Evolutionary conservation across 2,329 filamentous ascomycete genomes (phyloP).

Genomic region (Oidium heveae): DNA sequence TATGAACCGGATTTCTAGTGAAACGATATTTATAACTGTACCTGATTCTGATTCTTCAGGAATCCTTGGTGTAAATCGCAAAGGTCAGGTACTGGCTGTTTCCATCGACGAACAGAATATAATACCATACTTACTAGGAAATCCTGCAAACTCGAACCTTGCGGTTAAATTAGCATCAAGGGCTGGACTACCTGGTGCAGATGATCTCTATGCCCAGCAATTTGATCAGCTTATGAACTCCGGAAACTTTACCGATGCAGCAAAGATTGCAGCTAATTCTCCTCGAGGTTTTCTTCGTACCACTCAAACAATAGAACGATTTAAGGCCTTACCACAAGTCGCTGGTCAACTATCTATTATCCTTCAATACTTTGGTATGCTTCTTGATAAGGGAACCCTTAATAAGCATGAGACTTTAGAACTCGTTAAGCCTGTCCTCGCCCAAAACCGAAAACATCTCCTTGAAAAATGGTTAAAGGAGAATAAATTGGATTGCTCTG

Average conservation of each 20-base stretch:
- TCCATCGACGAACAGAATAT: slow-evolving; percentile 78
- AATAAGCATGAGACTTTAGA: slow-evolving; percentile 90
- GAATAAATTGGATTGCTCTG: slow-evolving; percentile 85
- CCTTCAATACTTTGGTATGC: slow-evolving; percentile 90
- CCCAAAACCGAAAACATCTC: slow-evolving; percentile 82
- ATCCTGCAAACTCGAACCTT: slow-evolving; percentile 77
- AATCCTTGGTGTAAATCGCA: slow-evolving; percentile 86
- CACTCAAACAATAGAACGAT: slow-evolving; percentile 80
- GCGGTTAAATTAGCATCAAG: slow-evolving; percentile 92
- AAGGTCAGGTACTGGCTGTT: slow-evolving; percentile 87
- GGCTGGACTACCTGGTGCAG: slow-evolving; percentile 78
- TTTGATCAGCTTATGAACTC: slow-evolving; percentile 69
- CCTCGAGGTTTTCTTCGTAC: slow-evolving; percentile 88
- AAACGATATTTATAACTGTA: slow-evolving; percentile 92
- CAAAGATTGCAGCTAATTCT: slow-evolving; percentile 90
- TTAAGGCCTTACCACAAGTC: slow-evolving; percentile 59
- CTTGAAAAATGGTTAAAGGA: slow-evolving; percentile 97
- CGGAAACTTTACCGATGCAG: slow-evolving; percentile 66
- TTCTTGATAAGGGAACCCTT: slow-evolving; percentile 79
- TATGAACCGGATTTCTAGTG: slow-evolving; percentile 98
- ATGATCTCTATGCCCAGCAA: slow-evolving; percentile 75
- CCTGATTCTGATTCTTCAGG: slow-evolving; percentile 63
- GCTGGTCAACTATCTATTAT: slow-evolving; percentile 80
- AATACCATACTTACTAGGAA: slow-evolving; percentile 86
- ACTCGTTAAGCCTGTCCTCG: slow-evolving; percentile 72